A percentile compares a stretch with the other conserved stretches of the same genome.
These are phyloP conservation scores for Acacia pycnantha DNA, from an alignment of 331 rosid genomes.

Conservation along the genomic window DNA sequence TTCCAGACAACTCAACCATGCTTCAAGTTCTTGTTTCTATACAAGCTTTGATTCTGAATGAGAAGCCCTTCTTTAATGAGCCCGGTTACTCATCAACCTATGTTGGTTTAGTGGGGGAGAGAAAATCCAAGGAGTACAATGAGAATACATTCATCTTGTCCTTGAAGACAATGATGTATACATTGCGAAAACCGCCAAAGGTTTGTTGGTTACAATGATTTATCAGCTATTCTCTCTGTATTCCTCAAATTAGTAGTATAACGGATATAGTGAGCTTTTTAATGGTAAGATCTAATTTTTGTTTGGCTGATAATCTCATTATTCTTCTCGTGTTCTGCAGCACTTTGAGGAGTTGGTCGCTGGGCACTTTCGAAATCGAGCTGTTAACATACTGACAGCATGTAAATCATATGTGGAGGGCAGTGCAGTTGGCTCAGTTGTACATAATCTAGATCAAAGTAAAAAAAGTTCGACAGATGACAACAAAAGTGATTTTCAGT, in stretches of 20 bases:
- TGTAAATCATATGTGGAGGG: conserved; percentile 66
- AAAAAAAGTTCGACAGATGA: neutral
- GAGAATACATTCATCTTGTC: conserved; percentile 58
- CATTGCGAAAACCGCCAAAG: conserved; percentile 70
- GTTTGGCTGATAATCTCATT: neutral
- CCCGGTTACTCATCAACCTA: conserved; percentile 52
- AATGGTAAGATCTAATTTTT: neutral
- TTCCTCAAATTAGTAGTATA: neutral
- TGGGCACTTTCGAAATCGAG: conserved; percentile 54
- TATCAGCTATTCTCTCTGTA: neutral
- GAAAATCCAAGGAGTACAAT: conserved; percentile 59
- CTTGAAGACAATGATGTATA: conserved; percentile 75
- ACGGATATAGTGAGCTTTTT: neutral
- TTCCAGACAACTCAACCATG: conserved; percentile 74
- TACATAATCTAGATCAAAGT: conserved; percentile 20
- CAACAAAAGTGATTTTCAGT: conserved; percentile 41
- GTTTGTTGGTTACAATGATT: conserved; percentile 34
- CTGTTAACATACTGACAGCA: conserved; percentile 52
- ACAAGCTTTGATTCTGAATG: conserved; percentile 79
- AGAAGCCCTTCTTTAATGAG: conserved; percentile 76
- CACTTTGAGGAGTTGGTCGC: conserved; percentile 71
- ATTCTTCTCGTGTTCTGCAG: conserved; percentile 42
- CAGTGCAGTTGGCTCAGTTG: conserved; percentile 52
- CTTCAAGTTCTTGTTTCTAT: conserved; percentile 87
- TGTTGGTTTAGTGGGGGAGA: conserved; percentile 49